Evolutionary conservation across 2,329 filamentous ascomycete genomes (phyloP).

Genomic region (Aspergillus sp.): DNA sequence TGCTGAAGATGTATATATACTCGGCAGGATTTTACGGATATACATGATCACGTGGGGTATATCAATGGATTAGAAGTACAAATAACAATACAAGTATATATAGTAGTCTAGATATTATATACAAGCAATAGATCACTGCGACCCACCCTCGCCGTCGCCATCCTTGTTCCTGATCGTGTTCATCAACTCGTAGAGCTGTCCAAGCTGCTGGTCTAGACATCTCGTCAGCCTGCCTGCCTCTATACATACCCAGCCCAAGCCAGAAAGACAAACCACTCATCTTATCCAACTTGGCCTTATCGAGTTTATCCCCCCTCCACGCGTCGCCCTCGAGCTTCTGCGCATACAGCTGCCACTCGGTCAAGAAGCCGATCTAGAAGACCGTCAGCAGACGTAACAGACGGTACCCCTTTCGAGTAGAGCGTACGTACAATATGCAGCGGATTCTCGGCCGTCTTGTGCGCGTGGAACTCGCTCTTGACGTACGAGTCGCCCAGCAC

Average conservation of each 20-base stretch:
- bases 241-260: too few species aligned
- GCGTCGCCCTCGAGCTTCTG: constrained; percentile 80
- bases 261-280: constrained; percentile 66
- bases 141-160: constrained; percentile 21
- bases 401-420: too few species aligned
- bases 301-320: constrained; percentile 79
- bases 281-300: constrained; percentile 74
- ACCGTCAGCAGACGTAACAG: constrained; percentile 3
- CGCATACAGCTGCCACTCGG: constrained; percentile 92
- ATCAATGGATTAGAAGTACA: too few species aligned
- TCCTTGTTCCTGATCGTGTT: constrained; percentile 57
- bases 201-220: constrained; percentile 72
- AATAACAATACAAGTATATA: too few species aligned
- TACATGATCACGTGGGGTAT: too few species aligned
- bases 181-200: constrained; percentile 92
- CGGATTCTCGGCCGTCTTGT: constrained; percentile 77
- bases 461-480: constrained; percentile 82
- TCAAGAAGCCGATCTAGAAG: constrained; percentile 78
- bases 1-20: too few species aligned
- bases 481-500: constrained; percentile 85
- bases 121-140: too few species aligned
- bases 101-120: too few species aligned
- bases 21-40: too few species aligned
- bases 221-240: too few species aligned
- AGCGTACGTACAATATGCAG: constrained; percentile 65